Evolutionary conservation across 192 early-diverging fungal species (phyloP).

Genomic region (Mortierella claussenii): DNA sequence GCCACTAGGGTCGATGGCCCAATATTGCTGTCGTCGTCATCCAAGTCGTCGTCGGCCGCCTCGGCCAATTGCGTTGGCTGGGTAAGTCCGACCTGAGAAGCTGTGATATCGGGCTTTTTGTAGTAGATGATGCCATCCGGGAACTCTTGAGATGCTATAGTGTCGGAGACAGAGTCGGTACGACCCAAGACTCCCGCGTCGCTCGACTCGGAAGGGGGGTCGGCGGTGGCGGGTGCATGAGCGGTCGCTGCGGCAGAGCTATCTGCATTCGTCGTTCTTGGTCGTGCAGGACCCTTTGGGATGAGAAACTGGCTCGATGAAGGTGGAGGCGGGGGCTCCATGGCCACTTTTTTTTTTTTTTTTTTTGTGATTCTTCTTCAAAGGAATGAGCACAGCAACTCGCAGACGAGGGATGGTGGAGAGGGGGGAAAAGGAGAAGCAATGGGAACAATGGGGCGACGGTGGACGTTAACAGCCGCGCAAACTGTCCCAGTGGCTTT

Average conservation of each 20-base stretch:
- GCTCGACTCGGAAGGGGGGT: too few species aligned
- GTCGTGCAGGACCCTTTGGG: conserved; percentile 5
- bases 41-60: background rate
- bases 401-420: background rate
- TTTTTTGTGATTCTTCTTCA: background rate
- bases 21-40: background rate
- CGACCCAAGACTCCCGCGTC: too few species aligned
- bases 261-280: background rate
- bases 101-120: conserved; percentile 1
- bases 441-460: too few species aligned
- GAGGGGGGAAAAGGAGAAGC: background rate
- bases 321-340: conserved; percentile 1
- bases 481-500: too few species aligned
- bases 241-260: background rate
- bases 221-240: too few species aligned
- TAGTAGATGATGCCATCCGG: conserved; percentile 5
- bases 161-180: background rate
- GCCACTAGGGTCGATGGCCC: background rate
- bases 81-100: conserved; percentile 10
- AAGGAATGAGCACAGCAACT: too few species aligned
- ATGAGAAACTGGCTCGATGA: conserved; percentile 3
- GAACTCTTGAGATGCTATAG: background rate
- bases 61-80: conserved; percentile 22
- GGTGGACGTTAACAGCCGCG: too few species aligned
- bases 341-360: background rate